Evolutionary conservation across 75 land plant genomes (phyloP), one percentile per base, ranked within the genome.

Genomic region (Picea glauca): DNA sequence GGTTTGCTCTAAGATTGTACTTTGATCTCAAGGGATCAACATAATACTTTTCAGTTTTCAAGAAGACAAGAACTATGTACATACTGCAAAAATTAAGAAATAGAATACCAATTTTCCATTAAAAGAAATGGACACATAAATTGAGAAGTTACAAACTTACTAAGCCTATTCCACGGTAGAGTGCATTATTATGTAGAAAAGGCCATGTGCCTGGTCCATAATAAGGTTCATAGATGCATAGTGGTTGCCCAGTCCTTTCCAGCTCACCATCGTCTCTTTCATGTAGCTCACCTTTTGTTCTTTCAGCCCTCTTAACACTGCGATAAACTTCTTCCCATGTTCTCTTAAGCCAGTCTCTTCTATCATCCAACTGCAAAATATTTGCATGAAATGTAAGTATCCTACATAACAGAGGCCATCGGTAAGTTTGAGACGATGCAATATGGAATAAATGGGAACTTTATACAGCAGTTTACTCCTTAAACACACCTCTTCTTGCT

Each of bases 201-300:
- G 92, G 92, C 99, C 99, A 97, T 32, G 89, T 66, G 61, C 99
- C 99, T 84, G 88, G 82, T 13, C 99, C 99, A 84, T 78, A 78
- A 74, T 88, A 97, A 72, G 98, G 91, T 78, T 97, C 99, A 89
- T 97, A 97, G n/a, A 97, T 97, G 78, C 96, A 90, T 62, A 97
- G 70, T 72, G 94, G 98, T 78, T 97, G 99, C 2, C 98, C 96
- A 18, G 91, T 93, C 66, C 99, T 88, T 80, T 93, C 94, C 35
- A 97, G 86, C 82, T 97, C 99, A 61, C 92, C 84, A 9, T 94
- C 98, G 79, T 93, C 93, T 72, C 98, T 90, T 82, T 95, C 99
- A 86, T 88, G 98, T 76, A 95, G 78, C 60, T 96, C 99, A 80
- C 89, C 83, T 77, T 85, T 94, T 20, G 80, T 58, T 14, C 90